Evolutionary conservation across 2,329 filamentous ascomycete species (phyloP).

Genomic region (Cladosporium oxysporum): DNA sequence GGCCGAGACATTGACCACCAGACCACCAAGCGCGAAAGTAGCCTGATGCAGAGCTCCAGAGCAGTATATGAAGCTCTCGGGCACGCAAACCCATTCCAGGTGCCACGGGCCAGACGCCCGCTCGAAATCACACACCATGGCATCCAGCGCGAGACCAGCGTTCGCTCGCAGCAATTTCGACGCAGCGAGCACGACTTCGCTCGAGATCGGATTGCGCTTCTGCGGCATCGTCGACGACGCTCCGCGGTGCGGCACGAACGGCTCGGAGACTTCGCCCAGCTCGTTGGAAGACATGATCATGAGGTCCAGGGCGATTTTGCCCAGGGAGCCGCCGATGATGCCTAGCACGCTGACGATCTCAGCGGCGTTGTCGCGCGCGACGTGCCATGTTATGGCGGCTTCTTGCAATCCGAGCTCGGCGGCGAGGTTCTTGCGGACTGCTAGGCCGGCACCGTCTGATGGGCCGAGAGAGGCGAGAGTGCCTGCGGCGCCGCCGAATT

Average conservation of each 20-base stretch:
- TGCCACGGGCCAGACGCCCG: slow-evolving; percentile 37
- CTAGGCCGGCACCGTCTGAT: slow-evolving; percentile 21
- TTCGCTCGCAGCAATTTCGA: slow-evolving; percentile 33
- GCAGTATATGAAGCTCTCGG: slow-evolving; percentile 33
- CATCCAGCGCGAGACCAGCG: slow-evolving; percentile 30
- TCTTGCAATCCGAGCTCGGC: slow-evolving; percentile 28
- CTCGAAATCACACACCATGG: slow-evolving; percentile 37
- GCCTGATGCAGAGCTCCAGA: slow-evolving; percentile 32
- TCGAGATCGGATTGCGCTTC: slow-evolving; percentile 37
- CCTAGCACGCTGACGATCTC: slow-evolving; percentile 34
- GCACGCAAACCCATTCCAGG: slow-evolving; percentile 37
- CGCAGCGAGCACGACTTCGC: slow-evolving; percentile 33
- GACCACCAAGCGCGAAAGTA: slow-evolving; percentile 29
- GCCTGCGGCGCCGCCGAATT: slow-evolving; percentile 37
- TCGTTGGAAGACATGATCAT: slow-evolving; percentile 37
- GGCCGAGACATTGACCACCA: slow-evolving; percentile 32
- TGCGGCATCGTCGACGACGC: slow-evolving; percentile 61
- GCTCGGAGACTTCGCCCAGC: slow-evolving; percentile 34
- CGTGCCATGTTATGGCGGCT: slow-evolving; percentile 38
- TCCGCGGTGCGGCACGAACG: slow-evolving; percentile 55
- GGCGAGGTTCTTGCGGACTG: slow-evolving; percentile 30
- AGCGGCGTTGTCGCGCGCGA: slow-evolving; percentile 34
- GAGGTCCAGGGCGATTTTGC: slow-evolving; percentile 35
- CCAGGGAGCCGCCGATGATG: slow-evolving; percentile 32
- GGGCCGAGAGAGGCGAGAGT: slow-evolving; percentile 32